Evolutionary conservation across 495 filamentous ascomycete genomes (phyloP).

Genomic region (Lineolata rhizophorae): DNA sequence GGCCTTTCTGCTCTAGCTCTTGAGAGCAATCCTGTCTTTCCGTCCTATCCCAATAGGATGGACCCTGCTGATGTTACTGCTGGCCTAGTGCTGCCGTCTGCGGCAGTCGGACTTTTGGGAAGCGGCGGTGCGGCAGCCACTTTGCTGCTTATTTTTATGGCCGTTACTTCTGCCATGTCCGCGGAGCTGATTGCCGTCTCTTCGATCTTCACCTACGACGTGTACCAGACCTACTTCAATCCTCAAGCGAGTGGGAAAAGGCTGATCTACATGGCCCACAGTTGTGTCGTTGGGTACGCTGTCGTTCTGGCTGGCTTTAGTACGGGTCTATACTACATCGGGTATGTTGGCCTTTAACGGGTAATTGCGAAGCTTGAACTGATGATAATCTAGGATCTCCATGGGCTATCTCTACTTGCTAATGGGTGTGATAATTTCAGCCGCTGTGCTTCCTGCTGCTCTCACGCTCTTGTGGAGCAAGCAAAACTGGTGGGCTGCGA

Average conservation of each 20-base stretch:
- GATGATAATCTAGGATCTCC: constrained; percentile 35
- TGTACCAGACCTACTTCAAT: constrained; percentile 39
- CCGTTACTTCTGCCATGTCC: constrained; percentile 76
- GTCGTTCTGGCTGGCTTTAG: constrained; percentile 70
- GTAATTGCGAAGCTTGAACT: too few species aligned
- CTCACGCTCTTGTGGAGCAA: constrained; percentile 64
- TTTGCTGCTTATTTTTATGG: constrained; percentile 84
- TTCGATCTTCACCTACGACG: constrained; percentile 83
- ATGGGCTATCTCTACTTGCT: constrained; percentile 68
- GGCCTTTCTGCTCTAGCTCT: constrained; percentile 74
- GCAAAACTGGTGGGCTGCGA: constrained; percentile 64
- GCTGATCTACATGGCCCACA: constrained; percentile 72
- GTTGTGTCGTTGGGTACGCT: constrained; percentile 52
- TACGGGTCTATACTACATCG: constrained; percentile 48
- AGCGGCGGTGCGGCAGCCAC: constrained; percentile 71
- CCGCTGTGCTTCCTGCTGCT: constrained; percentile 64
- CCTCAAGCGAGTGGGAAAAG: constrained; percentile 38
- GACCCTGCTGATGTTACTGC: constrained; percentile 53
- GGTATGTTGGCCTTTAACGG: too few species aligned
- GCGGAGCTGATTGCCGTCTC: constrained; percentile 84
- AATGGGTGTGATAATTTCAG: constrained; percentile 82
- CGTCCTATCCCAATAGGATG: constrained; percentile 53
- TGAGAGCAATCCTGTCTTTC: constrained; percentile 52
- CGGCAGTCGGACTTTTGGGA: constrained; percentile 72
- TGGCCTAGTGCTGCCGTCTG: constrained; percentile 73